These are phyloP conservation scores for Heteromeles arbutifolia DNA, from an alignment of 306 rosid genomes.

Conservation along the genomic window DNA sequence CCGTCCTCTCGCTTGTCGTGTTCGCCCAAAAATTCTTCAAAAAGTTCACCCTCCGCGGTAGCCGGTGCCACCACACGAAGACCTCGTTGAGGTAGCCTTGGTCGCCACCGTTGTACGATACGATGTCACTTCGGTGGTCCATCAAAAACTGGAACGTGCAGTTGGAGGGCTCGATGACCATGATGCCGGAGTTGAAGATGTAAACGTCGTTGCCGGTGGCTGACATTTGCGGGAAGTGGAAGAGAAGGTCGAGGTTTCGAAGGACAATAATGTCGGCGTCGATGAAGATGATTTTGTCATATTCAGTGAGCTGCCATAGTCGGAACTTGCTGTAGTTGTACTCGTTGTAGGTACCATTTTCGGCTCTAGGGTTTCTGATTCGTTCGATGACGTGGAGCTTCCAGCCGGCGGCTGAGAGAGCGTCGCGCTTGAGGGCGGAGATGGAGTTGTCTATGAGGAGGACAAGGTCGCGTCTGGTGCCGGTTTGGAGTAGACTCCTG, in stretches of 20 bases:
- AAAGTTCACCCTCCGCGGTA: slow-evolving; percentile 75
- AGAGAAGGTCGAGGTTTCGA: slow-evolving; percentile 73
- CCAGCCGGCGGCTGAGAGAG: slow-evolving; percentile 66
- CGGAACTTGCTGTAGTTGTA: slow-evolving; percentile 96
- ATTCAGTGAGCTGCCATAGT: slow-evolving; percentile 80
- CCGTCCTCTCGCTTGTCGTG: slow-evolving; percentile 46
- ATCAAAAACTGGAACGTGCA: slow-evolving; percentile 64
- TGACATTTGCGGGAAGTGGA: slow-evolving; percentile 77
- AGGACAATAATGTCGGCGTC: slow-evolving; percentile 84
- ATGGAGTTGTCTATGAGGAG: slow-evolving; percentile 70
- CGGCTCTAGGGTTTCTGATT: slow-evolving; percentile 71
- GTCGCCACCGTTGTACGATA: slow-evolving; percentile 91
- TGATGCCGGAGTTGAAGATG: slow-evolving; percentile 83
- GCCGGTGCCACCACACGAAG: slow-evolving; percentile 98
- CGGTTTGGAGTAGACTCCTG: slow-evolving; percentile 58
- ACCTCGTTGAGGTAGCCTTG: slow-evolving; percentile 89
- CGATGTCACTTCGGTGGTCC: slow-evolving; percentile 39
- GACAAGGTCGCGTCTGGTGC: slow-evolving; percentile 77
- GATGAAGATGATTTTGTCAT: slow-evolving; percentile 65
- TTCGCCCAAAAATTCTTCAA: slow-evolving; percentile 90
- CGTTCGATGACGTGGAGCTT: slow-evolving; percentile 53
- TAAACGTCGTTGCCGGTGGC: slow-evolving; percentile 84
- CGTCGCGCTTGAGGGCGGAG: slow-evolving; percentile 45
- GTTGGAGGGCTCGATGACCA: slow-evolving; percentile 88
- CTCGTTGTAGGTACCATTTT: slow-evolving; percentile 66